Base-by-base conservation (phyloP, 257 asterid species). In the Paulownia fortunei region DNA sequence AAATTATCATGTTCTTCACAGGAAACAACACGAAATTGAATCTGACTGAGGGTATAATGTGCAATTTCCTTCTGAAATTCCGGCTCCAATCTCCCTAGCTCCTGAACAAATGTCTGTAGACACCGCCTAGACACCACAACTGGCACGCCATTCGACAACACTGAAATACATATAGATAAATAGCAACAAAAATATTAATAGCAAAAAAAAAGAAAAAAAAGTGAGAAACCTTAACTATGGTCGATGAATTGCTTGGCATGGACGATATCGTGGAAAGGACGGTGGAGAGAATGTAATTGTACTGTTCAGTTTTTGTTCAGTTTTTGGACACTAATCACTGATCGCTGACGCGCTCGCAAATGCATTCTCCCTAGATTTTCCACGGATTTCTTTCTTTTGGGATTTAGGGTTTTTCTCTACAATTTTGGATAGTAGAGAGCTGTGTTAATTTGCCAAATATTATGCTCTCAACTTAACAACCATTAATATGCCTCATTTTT, bases 301-400 rank as follows among this genome's bases (percentile, higher is more conserved):
- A 91, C 83, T 91, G 92, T 65, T 91, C 97, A 60, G 89, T 89
- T 91, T 91, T 44, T 89, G 94, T n/a, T n/a, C n/a, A n/a, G n/a
- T n/a, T n/a, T n/a, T n/a, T n/a, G n/a, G n/a, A n/a, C n/a, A n/a
- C n/a, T n/a, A n/a, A n/a, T 78, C 97, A 81, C 81, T 91, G 97
- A 85, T 91, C 94, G 60, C 80, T 82, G 94, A 85, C 69, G 97
- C 97, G 78, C 83, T 85, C 8, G 94, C 92, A 76, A 89, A 89
- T 42, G 94, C 93, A 52, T 85, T 83, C 76, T 91, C 90, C 93
- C 88, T 90, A 30, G 56, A 49, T 49, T 49, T 15, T 16, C 15
- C 56, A 15, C 19, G 21, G 56, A 49, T 49, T 49, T 13, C 56
- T 16, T 5, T 49, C 19, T 13, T 13, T 15, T 3, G 56, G 56